Evolutionary conservation across 2,329 filamentous ascomycete genomes (phyloP).

Genomic region (Corynespora cassiicola): DNA sequence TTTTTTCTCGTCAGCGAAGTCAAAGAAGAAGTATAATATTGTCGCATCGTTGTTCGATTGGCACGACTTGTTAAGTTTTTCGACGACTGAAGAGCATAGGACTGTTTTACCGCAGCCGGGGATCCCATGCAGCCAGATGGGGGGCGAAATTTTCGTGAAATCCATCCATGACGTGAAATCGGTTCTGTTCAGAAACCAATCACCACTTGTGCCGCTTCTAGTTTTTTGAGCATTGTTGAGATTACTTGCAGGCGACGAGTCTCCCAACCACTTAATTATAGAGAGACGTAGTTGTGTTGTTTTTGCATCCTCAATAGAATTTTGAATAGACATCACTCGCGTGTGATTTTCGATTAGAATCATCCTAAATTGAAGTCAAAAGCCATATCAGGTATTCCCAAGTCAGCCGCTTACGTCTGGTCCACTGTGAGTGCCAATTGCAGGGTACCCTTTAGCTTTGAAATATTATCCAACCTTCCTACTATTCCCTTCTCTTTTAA

Average conservation of each 20-base stretch:
- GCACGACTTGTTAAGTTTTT: constrained; percentile 1
- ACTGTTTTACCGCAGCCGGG: constrained; percentile 12
- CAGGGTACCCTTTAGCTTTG: constrained; percentile 3
- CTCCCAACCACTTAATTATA: constrained; percentile 9
- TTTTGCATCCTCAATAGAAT: not conserved
- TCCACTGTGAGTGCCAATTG: constrained; percentile 9
- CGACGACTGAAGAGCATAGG: constrained; percentile 9
- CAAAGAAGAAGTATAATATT: constrained; percentile 13
- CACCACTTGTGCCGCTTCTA: constrained; percentile 1
- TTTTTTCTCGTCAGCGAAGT: constrained; percentile 8
- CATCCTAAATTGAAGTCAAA: not conserved
- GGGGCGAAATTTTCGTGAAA: constrained; percentile 2
- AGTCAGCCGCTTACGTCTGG: constrained; percentile 13
- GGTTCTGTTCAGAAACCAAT: constrained; percentile 10
- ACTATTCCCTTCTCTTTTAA: constrained; percentile 9
- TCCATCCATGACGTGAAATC: constrained; percentile 5
- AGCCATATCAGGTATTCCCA: not conserved
- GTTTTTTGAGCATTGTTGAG: constrained; percentile 1
- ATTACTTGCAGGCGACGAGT: not conserved
- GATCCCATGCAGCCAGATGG: constrained; percentile 14
- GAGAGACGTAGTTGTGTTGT: constrained; percentile 2
- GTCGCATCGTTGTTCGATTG: not conserved
- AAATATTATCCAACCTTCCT: constrained; percentile 3
- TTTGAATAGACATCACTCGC: too few species aligned
- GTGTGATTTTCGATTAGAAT: not conserved